phyloP scores from a whole-genome alignment of 352 stramenopile species.

The Pythium diclinum region DNA sequence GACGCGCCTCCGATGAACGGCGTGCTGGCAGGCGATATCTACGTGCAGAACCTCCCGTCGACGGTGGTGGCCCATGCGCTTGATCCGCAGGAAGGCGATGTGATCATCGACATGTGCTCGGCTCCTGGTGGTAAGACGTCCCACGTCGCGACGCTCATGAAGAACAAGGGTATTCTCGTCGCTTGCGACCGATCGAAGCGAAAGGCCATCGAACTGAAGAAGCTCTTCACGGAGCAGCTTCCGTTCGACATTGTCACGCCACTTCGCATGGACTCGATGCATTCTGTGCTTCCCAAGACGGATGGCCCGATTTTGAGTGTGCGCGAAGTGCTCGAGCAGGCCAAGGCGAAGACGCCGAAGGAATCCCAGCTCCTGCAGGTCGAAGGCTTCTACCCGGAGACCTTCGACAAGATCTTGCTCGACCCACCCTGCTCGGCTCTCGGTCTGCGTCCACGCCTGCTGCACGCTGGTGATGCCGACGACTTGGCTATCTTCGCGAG shows the following conservation, averaged over 20 bases:
- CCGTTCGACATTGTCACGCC: constrained; percentile 55
- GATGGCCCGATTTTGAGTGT: constrained; percentile 40
- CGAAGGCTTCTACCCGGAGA: constrained; percentile 88
- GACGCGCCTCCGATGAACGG: constrained; percentile 89
- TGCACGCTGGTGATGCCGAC: constrained; percentile 67
- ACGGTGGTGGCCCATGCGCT: constrained; percentile 90
- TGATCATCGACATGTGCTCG: constrained; percentile 93
- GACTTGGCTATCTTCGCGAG: constrained; percentile 77
- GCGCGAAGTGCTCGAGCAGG: constrained; percentile 54
- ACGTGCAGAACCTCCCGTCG: constrained; percentile 93
- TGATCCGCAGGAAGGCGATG: constrained; percentile 74
- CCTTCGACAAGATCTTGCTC: constrained; percentile 92
- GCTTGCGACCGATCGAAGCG: constrained; percentile 90
- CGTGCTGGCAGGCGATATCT: constrained; percentile 78
- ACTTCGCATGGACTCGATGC: constrained; percentile 86
- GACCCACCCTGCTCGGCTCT: constrained; percentile 91
- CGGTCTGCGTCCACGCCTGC: constrained; percentile 89
- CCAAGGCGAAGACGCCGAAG: constrained; percentile 36
- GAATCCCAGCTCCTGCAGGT: constrained; percentile 76
- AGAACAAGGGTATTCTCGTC: constrained; percentile 80
- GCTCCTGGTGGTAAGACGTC: constrained; percentile 93
- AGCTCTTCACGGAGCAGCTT: constrained; percentile 68
- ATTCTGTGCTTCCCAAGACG: constrained; percentile 64
- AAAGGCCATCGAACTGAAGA: constrained; percentile 79
- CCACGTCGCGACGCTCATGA: constrained; percentile 91